Evolutionary conservation across 352 stramenopile species (phyloP), one percentile per base, ranked within the genome.

Genomic region (Pythium folliculosum): DNA sequence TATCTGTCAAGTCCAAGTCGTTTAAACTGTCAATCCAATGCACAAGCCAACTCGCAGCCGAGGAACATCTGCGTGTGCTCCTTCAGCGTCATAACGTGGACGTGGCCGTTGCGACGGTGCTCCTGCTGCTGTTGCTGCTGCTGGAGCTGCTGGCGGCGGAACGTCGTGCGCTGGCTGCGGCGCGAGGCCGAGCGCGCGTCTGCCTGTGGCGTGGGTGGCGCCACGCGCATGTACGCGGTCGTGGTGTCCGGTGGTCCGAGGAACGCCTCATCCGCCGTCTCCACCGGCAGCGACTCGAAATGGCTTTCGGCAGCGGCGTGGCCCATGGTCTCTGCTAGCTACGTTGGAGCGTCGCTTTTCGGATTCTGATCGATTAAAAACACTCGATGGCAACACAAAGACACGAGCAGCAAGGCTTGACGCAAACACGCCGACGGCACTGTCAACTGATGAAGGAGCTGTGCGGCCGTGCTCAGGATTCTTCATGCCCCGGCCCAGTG

Each of bases 61-160:
- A 87, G 64, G 52, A 87, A 81, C 27, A 21, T 43, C 62, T 84
- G 78, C 17, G 70, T 51, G 43, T 69, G 72, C 73, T 87, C 77
- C 48, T 83, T 84, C 32, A 62, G 61, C 17, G 77, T 77, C 44
- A 75, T 57, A 25, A 78, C 77, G 54, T 85, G 77, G 23, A 84
- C 40, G 57, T 77, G 65, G 37, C 79, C 77, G 45, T 83, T 81
- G 45, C 47, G 70, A 13, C 27, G 64, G 35, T 52, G 61, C 51
- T 54, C 53, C 35, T 22, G 27, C 27, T 32, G 45, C 6, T 22
- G 45, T 32, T 49, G 62, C 32, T 37, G 27, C 40, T 44, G 45
- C 13, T n/a, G 44, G 6, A 38, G 37, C 43, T 60, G 60, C 48
- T 60, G 61, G n/a, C 30, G 44, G 22, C 48, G 59, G 13, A 45